These are phyloP conservation scores for Craterostigma plantagineum DNA, from an alignment of 257 asterid genomes.

Conservation along the genomic window DNA sequence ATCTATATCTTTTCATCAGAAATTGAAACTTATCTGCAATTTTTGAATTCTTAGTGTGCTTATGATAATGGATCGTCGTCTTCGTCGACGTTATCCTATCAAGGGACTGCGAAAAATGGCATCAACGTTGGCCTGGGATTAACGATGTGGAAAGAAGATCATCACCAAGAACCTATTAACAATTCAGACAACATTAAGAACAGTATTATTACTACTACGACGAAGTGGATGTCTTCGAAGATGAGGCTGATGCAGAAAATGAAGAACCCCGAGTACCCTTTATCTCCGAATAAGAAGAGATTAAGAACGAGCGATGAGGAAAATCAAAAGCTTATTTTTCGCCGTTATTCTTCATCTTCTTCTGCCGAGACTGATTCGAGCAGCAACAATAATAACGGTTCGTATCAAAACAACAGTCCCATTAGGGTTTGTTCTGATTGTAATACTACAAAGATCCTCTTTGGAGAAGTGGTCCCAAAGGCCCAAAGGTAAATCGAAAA, in stretches of 20 bases:
- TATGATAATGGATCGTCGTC: too few relatives aligned
- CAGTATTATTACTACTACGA: background rate
- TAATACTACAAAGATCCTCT: slow-evolving; percentile 89
- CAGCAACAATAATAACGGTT: slow-evolving; percentile 38
- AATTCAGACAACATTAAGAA: background rate
- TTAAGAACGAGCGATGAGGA: slow-evolving; percentile 8
- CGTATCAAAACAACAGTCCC: too few relatives aligned
- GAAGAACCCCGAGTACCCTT: slow-evolving; percentile 14
- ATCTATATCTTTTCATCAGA: too few relatives aligned
- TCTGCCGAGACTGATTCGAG: slow-evolving; percentile 34
- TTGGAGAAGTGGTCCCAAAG: slow-evolving; percentile 98
- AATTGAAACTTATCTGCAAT: too few relatives aligned
- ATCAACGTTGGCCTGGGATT: slow-evolving; percentile 16
- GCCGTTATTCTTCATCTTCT: slow-evolving; percentile 14
- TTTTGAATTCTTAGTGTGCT: too few relatives aligned
- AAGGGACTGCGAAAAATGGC: too few relatives aligned
- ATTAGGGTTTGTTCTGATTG: slow-evolving; percentile 97
- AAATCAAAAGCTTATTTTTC: slow-evolving; percentile 11
- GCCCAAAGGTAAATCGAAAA: slow-evolving; percentile 68
- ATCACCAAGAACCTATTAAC: background rate
- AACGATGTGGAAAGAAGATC: slow-evolving; percentile 23
- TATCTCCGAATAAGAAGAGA: background rate
- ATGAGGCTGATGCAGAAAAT: slow-evolving; percentile 48
- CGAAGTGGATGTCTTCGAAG: slow-evolving; percentile 55
- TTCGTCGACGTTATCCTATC: too few relatives aligned